These are phyloP conservation scores for Cutaneotrichosporon curvatum DNA, from an alignment of 1,284 basidiomycete genomes.

Conservation along the genomic window DNA sequence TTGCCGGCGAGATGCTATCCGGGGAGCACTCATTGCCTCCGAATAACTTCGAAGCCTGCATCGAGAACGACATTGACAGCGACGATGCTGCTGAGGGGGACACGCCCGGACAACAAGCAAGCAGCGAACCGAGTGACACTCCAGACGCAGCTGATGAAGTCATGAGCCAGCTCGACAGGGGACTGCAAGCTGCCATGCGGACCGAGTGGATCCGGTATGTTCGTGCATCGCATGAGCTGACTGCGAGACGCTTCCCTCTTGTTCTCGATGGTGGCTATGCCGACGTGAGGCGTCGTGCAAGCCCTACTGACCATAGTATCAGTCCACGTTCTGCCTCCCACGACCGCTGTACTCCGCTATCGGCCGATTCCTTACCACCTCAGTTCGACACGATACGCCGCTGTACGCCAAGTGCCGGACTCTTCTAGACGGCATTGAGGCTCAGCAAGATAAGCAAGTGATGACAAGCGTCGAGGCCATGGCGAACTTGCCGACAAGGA, in stretches of 20 bases:
- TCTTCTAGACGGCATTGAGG: conserved; percentile 1
- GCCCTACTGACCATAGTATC: conserved; percentile 10
- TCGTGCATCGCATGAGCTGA: not conserved
- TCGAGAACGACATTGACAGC: too few species aligned
- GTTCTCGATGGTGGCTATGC: conserved; percentile 19
- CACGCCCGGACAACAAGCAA: too few species aligned
- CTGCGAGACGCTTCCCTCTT: conserved; percentile 22
- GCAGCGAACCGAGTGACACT: too few species aligned
- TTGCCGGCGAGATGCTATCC: not conserved
- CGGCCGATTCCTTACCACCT: conserved; percentile 12
- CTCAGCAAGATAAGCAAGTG: conserved; percentile 1
- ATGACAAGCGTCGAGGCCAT: too few species aligned
- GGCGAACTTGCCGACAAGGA: too few species aligned
- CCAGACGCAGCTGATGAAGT: too few species aligned
- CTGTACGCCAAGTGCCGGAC: conserved; percentile 1
- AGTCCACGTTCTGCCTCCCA: conserved; percentile 2
- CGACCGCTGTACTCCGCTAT: conserved; percentile 10
- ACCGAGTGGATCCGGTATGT: conserved; percentile 22
- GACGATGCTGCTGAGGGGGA: too few species aligned
- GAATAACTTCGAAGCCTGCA: not conserved
- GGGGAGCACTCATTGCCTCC: not conserved
- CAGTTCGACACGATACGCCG: conserved; percentile 5
- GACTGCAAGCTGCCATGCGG: conserved; percentile 14
- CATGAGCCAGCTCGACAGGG: conserved; percentile 1
- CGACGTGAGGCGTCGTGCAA: not conserved